Evolutionary conservation across 179 eudicot species (phyloP).

Genomic region (Pouteria campechiana): DNA sequence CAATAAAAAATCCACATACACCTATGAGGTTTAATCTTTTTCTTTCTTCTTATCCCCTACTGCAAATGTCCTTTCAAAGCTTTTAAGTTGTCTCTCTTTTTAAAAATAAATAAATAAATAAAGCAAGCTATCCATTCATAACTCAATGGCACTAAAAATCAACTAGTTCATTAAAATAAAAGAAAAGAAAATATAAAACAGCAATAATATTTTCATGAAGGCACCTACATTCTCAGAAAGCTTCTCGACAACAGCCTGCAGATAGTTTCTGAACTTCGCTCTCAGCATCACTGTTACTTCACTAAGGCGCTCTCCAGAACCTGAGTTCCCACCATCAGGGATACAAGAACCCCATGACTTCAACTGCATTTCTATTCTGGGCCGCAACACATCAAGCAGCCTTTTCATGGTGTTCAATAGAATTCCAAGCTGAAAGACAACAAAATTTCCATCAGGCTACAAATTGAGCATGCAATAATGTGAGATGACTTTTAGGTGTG

Average conservation of each 20-base stretch:
- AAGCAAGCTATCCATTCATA: too few species aligned
- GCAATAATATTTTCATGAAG: not conserved
- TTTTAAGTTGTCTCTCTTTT: too few species aligned
- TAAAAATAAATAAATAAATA: too few species aligned
- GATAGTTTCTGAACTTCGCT: slow-evolving; percentile 63
- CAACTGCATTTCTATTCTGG: slow-evolving; percentile 49
- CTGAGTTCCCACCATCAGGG: slow-evolving; percentile 39
- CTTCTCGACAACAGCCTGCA: slow-evolving; percentile 71
- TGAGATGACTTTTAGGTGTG: too few species aligned
- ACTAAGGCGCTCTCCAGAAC: slow-evolving; percentile 68
- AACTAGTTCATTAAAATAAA: not conserved
- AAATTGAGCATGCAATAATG: not conserved
- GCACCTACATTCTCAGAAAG: slow-evolving; percentile 60
- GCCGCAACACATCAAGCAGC: slow-evolving; percentile 64
- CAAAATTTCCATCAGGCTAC: not conserved
- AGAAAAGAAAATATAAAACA: not conserved
- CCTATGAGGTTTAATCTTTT: too few species aligned
- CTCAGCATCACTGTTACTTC: slow-evolving; percentile 72
- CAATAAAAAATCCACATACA: too few species aligned
- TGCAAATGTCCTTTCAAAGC: too few species aligned
- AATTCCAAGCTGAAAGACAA: slow-evolving; percentile 44
- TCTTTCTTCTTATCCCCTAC: too few species aligned
- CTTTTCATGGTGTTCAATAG: slow-evolving; percentile 78
- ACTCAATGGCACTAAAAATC: not conserved
- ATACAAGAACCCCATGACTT: slow-evolving; percentile 66